Evolutionary conservation across 345 rosid species (phyloP).

Genomic region (Carallia brachiata): DNA sequence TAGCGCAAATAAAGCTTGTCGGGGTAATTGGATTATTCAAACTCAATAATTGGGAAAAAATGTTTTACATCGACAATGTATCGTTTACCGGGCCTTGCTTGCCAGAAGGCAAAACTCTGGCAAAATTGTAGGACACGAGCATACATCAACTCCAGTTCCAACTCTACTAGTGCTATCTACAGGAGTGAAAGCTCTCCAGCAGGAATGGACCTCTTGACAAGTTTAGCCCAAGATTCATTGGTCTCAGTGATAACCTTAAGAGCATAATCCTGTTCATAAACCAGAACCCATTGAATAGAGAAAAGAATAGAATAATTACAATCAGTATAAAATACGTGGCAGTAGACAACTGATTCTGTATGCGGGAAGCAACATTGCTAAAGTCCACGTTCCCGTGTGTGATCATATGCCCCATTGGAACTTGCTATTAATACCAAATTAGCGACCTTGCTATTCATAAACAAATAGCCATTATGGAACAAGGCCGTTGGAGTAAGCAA

Average conservation of each 20-base stretch:
- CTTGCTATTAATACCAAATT: too few species aligned
- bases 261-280: constrained; percentile 64
- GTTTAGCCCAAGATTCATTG: constrained; percentile 82
- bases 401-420: not conserved
- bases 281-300: not conserved
- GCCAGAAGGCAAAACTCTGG: constrained; percentile 10
- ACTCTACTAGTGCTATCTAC: constrained; percentile 10
- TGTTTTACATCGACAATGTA: not conserved
- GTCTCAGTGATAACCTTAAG: constrained; percentile 73
- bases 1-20: not conserved
- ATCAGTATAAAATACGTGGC: not conserved
- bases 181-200: constrained; percentile 67
- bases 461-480: too few species aligned
- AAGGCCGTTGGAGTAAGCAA: too few species aligned
- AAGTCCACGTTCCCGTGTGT: not conserved
- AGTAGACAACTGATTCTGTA: not conserved
- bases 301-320: not conserved
- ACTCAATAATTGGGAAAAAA: not conserved
- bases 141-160: constrained; percentile 9
- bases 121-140: not conserved
- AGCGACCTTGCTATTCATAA: too few species aligned
- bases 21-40: constrained; percentile 1
- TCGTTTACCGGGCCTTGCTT: constrained; percentile 6
- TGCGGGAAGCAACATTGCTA: not conserved
- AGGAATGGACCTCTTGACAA: constrained; percentile 64